A percentile compares a stretch with the other conserved stretches of the same genome.
Conservation (phyloP, 176 grass and related monocot species). For the Cocos nucifera region DNA sequence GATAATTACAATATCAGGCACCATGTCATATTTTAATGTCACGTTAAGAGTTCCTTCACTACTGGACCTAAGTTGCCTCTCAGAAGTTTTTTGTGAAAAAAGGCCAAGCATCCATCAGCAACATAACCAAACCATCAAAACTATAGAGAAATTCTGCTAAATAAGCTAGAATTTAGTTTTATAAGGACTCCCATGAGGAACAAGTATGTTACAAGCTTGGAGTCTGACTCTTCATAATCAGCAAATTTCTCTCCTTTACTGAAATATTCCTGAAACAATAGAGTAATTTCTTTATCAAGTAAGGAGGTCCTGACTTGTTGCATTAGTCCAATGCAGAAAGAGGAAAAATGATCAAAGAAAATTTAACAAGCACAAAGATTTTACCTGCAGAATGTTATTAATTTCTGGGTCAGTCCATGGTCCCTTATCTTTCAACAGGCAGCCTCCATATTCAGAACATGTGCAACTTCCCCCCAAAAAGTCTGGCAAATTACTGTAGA, state of each 20-base stretch:
- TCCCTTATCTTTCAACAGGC: slow-evolving; percentile 82
- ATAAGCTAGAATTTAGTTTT: too few relatives aligned
- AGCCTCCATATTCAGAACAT: slow-evolving; percentile 59
- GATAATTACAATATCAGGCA: slow-evolving; percentile 16
- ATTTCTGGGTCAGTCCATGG: slow-evolving; percentile 63
- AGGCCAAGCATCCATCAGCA: slow-evolving; percentile 19
- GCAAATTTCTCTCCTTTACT: slow-evolving; percentile 34
- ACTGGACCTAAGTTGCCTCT: slow-evolving; percentile 21
- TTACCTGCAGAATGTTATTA: slow-evolving; percentile 50
- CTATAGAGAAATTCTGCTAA: too few relatives aligned
- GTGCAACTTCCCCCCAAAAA: slow-evolving; percentile 78
- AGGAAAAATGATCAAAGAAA: neutral
- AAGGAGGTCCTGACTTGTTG: neutral
- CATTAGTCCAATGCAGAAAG: too few relatives aligned
- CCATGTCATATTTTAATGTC: slow-evolving; percentile 36
- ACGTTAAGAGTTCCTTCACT: slow-evolving; percentile 31
- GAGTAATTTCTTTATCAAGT: slow-evolving; percentile 13
- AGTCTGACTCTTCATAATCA: slow-evolving; percentile 18
- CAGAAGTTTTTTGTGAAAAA: slow-evolving; percentile 34
- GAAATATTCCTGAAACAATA: slow-evolving; percentile 38
- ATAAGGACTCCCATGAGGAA: neutral
- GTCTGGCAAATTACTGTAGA: slow-evolving; percentile 79
- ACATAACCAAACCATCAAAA: too few relatives aligned
- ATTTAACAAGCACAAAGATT: neutral
- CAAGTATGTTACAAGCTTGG: slow-evolving; percentile 12